A percentile compares a stretch with the other conserved stretches of the same genome.
These are phyloP conservation scores for Botrytis deweyae DNA, from an alignment of 2,329 filamentous ascomycete species.

Conservation along the genomic window DNA sequence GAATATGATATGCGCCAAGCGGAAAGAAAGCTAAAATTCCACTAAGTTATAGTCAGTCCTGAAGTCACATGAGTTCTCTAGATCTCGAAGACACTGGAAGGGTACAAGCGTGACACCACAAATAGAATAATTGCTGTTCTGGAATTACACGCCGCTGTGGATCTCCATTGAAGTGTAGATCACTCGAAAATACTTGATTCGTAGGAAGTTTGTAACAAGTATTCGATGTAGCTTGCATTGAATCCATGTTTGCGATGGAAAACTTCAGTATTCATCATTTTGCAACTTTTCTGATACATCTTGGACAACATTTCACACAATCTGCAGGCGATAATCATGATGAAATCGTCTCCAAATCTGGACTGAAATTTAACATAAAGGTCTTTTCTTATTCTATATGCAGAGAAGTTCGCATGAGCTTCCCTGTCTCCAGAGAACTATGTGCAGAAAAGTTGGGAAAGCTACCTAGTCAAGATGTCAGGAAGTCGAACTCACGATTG, in stretches of 20 bases:
- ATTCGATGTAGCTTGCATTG: background rate
- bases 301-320: fast-evolving
- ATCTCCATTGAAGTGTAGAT: background rate
- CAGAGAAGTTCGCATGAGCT: too few species aligned
- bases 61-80: background rate
- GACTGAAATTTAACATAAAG: fast-evolving
- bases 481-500: background rate
- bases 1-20: background rate
- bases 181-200: background rate
- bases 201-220: background rate
- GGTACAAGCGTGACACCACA: background rate
- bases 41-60: background rate
- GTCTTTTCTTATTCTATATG: background rate
- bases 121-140: background rate
- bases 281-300: fast-evolving
- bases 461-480: background rate
- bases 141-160: fast-evolving
- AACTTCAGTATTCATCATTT: background rate
- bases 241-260: too few species aligned
- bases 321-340: background rate
- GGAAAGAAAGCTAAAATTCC: background rate
- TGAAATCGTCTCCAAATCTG: too few species aligned
- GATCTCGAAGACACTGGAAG: background rate
- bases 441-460: background rate
- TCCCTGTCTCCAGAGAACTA: background rate